Percentiles rank a stretch among this genome's conserved stretches.
Evolutionary conservation across 2,329 filamentous ascomycete species (phyloP).

Genomic region (Fonsecaea pedrosoi): DNA sequence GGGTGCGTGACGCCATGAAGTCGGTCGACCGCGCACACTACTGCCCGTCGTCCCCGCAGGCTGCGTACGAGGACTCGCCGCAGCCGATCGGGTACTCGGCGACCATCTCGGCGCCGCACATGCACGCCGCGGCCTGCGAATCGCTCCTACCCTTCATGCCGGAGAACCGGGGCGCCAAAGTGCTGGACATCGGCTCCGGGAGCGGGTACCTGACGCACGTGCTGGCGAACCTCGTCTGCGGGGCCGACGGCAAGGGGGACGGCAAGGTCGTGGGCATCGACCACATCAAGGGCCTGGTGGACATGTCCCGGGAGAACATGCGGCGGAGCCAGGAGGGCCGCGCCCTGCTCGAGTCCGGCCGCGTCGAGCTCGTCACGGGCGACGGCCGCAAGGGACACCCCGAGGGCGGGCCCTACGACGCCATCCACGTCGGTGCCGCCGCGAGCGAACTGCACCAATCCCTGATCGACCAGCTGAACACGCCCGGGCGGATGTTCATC

Average conservation of each 20-base stretch:
- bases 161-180: conserved; percentile 57
- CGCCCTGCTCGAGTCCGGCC: conserved; percentile 66
- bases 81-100: conserved; percentile 71
- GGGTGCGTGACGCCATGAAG: conserved; percentile 81
- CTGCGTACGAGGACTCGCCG: conserved; percentile 76
- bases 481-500: conserved; percentile 77
- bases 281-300: conserved; percentile 70
- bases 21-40: conserved; percentile 90
- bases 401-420: conserved; percentile 74
- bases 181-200: conserved; percentile 77
- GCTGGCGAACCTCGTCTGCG: conserved; percentile 73
- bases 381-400: conserved; percentile 75
- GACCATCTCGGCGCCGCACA: conserved; percentile 76
- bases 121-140: conserved; percentile 72
- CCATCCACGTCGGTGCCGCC: conserved; percentile 92
- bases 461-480: conserved; percentile 76
- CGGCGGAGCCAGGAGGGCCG: conserved; percentile 65
- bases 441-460: conserved; percentile 74
- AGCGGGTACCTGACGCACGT: conserved; percentile 88
- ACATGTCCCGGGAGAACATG: conserved; percentile 71
- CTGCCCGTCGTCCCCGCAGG: conserved; percentile 41
- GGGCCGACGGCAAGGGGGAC: conserved; percentile 47
- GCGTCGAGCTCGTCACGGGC: conserved; percentile 74
- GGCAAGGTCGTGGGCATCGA: conserved; percentile 73
- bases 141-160: conserved; percentile 65